Base-by-base conservation (phyloP, 1,139 yeast genomes). In the Magnusiomyces clavatus region DNA sequence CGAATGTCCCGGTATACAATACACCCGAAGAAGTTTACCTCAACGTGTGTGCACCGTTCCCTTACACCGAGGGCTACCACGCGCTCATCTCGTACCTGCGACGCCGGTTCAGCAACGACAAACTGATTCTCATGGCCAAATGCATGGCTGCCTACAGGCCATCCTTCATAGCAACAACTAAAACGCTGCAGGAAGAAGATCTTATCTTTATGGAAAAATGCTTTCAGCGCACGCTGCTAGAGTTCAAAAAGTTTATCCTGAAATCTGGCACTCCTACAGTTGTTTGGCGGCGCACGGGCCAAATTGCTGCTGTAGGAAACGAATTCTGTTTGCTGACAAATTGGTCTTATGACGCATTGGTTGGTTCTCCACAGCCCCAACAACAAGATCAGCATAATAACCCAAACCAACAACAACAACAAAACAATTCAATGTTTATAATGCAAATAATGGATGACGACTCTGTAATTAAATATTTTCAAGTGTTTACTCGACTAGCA, bases 261-360 rank as follows among this genome's bases (percentile, higher is more conserved):
- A 80, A 84, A 24, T 82, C 89, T 45, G 97, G 97, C 0, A 90
- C 97, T 0, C 97, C 97, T 1, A 89, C 97, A 0, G 80, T 90
- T 36, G 92, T 89, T 13, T 90, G 97, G 97, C 73, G 97, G 60
- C 75, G 97, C 52, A 89, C 96, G 1, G 95, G 96, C 6, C 96
- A 90, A 64, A 86, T 90, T n/a, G 94, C 96, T 0, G 90, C 89
- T 58, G 95, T 89, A 2, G 95, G 95, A 16, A 86, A 85, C 60
- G 97, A 90, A 66, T 90, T 90, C 64, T 84, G 94, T 60, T 77
- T 86, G 6, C 70, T 90, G 35, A 87, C 96, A 0, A 96, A 0
- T 81, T 73, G 1, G 67, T 62, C 16, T 70, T 74, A 44, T 97
- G 71, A 47, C 77, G 38, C 29, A 24, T 37, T 43, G 14, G 46